A percentile compares a stretch with the other conserved stretches of the same genome.
Evolutionary conservation across 495 filamentous ascomycete species (phyloP).

Genomic region (Penicillium bovifimosum): DNA sequence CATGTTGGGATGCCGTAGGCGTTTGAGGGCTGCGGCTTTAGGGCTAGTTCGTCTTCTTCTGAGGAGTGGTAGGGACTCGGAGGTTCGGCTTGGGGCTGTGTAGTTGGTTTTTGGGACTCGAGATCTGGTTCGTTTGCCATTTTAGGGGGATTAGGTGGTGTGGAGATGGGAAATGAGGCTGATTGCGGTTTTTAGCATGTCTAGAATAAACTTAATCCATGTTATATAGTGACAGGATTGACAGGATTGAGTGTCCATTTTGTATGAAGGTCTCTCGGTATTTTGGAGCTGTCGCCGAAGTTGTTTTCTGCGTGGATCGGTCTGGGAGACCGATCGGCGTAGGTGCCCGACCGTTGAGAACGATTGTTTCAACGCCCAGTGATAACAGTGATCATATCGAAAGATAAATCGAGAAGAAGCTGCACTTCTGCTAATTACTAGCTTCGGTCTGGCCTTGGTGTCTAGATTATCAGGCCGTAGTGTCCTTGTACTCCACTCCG

Average conservation of each 20-base stretch:
- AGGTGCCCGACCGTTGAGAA: neutral
- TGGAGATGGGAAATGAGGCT: neutral
- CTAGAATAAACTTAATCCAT: neutral
- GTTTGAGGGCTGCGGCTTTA: slow-evolving; percentile 13
- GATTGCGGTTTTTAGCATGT: neutral
- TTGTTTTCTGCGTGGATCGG: slow-evolving; percentile 1
- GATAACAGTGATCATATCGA: neutral
- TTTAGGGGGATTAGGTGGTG: neutral
- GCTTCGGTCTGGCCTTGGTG: too few relatives aligned
- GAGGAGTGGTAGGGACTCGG: slow-evolving; percentile 17
- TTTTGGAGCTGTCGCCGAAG: slow-evolving; percentile 7
- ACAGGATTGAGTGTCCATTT: neutral
- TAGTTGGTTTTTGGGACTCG: slow-evolving; percentile 20
- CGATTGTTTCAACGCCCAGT: neutral
- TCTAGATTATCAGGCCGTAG: too few relatives aligned
- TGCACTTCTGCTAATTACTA: too few relatives aligned
- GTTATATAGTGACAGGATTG: neutral
- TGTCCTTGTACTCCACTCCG: too few relatives aligned
- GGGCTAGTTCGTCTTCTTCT: slow-evolving; percentile 11
- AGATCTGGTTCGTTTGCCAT: slow-evolving; percentile 13
- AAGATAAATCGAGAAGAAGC: neutral
- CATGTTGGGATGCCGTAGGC: slow-evolving; percentile 31
- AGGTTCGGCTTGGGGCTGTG: slow-evolving; percentile 5
- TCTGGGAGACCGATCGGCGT: neutral
- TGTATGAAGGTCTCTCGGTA: slow-evolving; percentile 7